Base-by-base conservation (phyloP, 2,329 filamentous ascomycete genomes). In the Arthroderma sp. region DNA sequence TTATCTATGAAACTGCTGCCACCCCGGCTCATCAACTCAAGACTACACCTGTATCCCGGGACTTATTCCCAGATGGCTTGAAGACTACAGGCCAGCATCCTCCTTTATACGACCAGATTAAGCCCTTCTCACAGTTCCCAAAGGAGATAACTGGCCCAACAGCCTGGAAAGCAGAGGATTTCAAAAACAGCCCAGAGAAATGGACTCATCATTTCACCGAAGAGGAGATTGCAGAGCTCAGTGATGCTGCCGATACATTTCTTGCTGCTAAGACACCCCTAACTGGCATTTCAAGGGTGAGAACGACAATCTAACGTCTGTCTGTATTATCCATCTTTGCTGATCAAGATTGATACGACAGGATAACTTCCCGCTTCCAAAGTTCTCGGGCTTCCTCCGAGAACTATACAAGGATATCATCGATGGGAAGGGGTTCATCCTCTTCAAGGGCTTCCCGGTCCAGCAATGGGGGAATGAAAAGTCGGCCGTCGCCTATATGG, bases 401-500 rank as follows among this genome's bases (percentile, higher is more conserved):
- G 62, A 70, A 2, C 70, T 85, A 48, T 73, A 77, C 41, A 68
- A 73, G 11, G 81, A 84, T 50, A 68, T 84, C n/a, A 64, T 93
- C 45, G 77, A 93, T 58, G 86, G 85, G 51, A 91, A 91, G 57
- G 87, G 87, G 10, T 94, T 94, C 66, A 83, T 91, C 51, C 74
- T 94, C 9, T 91, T 93, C 71, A 93, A 91, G 61, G 79, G 82
- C 42, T 81, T 94, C 60, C 86, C 86, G 1, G 83, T 87, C 1
- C 57, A 74, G 37, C 60, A 74, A 64, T 94, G 87, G 87, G 78
- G 81, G 0, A 75, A 78, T 43, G 74, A 78, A 59, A 94, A 94
- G 67, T 84, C 78, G 7, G 86, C 86, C 5, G 79, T 86, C 7
- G 86, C 82, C n/a, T 94, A 93, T 66, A 88, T 94, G 81, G 87